Base-by-base conservation (phyloP, 768 basidiomycete genomes). In the Lyophyllum decastes region DNA sequence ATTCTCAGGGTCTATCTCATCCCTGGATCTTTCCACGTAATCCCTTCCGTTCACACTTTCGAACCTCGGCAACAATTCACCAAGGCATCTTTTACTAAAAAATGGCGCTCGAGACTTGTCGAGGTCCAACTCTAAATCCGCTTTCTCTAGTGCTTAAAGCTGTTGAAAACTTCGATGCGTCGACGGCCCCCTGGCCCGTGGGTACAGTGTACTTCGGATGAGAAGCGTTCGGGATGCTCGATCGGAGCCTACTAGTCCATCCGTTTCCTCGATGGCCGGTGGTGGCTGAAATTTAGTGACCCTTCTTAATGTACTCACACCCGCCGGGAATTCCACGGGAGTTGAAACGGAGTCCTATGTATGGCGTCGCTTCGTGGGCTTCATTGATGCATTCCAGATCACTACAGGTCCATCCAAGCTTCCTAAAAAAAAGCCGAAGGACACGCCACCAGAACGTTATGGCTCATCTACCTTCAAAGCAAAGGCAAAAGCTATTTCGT, bases 201-300 rank as follows among this genome's bases (percentile, higher is more conserved):
- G 14, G 16, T 33, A 47, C 61, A 35, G 57, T 55, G 56, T 60
- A 60, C 55, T 54, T 41, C 48, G 61, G 55, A 52, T 57, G 46
- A 51, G 49, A 55, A 63, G 51, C 40, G 51, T 16, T 52, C 14
- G 21, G 25, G 27, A 25, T 4, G 46, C 40, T 56, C 57, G 55
- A 67, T 64, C 63, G 49, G 57, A 61, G 53, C 59, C 61, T 64
- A 55, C 61, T 62, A 66, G 63, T 51, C 49, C 44, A 64, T 61
- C 59, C 62, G 63, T 24, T 35, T 35, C 61, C 55, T 63, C 57
- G 45, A 19, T 35, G 43, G 21, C 41, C 24, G 46, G 45, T 49
- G 54, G 45, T 52, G 21, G 34, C 52, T 30, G 16, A 7, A 35
- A 35, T 38, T 22, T 33, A 41, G 22, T 21, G 19, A 49, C 44